Evolutionary conservation across 495 filamentous ascomycete species (phyloP), one percentile per base, ranked within the genome.

Genomic region (Rhizodiscina lignyota): DNA sequence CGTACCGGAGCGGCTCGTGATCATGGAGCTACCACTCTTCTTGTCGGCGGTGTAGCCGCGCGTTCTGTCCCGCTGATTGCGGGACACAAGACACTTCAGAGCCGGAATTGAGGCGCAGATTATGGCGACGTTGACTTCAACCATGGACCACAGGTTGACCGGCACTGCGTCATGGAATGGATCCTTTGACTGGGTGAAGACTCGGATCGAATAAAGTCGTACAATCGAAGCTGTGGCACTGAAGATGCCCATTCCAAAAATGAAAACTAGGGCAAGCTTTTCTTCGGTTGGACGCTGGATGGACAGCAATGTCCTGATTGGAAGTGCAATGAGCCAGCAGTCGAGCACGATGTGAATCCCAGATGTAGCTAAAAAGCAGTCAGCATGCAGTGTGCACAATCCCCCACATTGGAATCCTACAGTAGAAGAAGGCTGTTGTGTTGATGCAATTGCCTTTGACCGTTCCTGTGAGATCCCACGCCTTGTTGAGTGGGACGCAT

Each of bases 301-400:
- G 0, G 44, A 37, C 37, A 51, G 52, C 2, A 72, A 51, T 0
- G 61, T 63, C 4, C 51, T 54, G 21, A 71, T 42, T 4, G 68
- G 69, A 1, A 72, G 58, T 2, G 50, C 18, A 27, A 73, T 39
- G 37, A 73, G 65, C 53, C 62, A 61, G 21, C 67, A 47, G 41
- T 72, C 69, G 11, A 60, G 56, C 11, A 66, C 12, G 34, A 72
- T 67, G 41, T 68, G 68, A 39, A 65, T 58, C 4, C 49, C 44
- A 6, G 65, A 63, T 1, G 64, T 70, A 18, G 54, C 67, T 37
- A 17, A 18, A 8, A 23, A 22, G 8, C 17, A 30, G 12, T 32
- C 24, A 8, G 4, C 12, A 4, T 21, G 17, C 12, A 21, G 29
- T 36, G 11, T 11, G 5, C 15, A 4, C n/a, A 6, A 19, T 18